phyloP scores from a whole-genome alignment of 2,329 filamentous ascomycete genomes.

The Cadophora luteo-olivacea region DNA sequence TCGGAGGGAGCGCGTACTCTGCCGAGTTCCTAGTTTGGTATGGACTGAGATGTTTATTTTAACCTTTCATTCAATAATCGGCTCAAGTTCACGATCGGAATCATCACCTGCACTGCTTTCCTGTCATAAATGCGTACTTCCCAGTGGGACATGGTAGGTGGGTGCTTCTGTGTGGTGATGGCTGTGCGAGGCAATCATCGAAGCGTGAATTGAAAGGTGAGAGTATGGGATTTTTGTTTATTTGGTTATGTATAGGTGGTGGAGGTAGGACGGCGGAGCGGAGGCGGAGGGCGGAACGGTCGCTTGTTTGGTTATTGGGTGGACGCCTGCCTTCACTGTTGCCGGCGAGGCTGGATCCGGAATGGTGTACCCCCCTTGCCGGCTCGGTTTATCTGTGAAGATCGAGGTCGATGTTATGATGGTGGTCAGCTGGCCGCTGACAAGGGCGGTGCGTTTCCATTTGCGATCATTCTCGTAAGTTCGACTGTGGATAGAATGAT shows the following conservation, averaged over 20 bases:
- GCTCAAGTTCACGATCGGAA: neutral
- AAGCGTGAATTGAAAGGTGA: constrained; percentile 6
- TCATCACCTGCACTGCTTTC: constrained; percentile 4
- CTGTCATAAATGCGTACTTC: constrained; percentile 11
- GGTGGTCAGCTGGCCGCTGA: too few relatives aligned
- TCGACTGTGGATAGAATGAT: too few relatives aligned
- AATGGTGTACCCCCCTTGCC: too few relatives aligned
- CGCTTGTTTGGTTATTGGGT: neutral
- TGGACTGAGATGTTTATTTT: neutral
- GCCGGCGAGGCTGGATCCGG: too few relatives aligned
- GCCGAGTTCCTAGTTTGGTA: neutral
- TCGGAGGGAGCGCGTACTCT: constrained; percentile 40
- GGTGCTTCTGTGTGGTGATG: neutral
- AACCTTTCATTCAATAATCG: neutral
- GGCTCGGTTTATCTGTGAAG: too few relatives aligned
- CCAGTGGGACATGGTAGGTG: neutral
- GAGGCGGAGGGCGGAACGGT: neutral
- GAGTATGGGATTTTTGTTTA: neutral
- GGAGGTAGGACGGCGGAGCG: neutral
- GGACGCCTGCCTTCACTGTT: neutral
- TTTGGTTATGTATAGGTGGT: neutral
- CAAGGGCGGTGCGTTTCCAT: too few relatives aligned
- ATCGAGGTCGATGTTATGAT: too few relatives aligned
- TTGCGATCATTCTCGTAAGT: too few relatives aligned
- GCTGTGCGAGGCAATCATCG: neutral